Evolutionary conservation across 768 basidiomycete genomes (phyloP).

Genomic region (Tephrocybe sp.): DNA sequence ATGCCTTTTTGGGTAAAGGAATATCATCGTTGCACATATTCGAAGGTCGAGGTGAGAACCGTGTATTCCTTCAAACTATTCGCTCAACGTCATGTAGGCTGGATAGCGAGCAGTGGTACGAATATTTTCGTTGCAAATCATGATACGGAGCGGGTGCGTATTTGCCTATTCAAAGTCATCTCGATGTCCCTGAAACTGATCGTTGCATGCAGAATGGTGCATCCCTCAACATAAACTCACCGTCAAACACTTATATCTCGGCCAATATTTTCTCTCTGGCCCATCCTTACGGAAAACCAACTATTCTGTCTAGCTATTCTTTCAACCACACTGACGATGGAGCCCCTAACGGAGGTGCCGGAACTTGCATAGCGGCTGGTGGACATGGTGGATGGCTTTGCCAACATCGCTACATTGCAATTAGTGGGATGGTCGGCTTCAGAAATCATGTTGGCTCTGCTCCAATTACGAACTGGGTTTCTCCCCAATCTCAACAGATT

Average conservation of each 20-base stretch:
- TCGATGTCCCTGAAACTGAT: background rate
- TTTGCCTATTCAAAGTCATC: background rate
- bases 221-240: slow-evolving; percentile 57
- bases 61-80: background rate
- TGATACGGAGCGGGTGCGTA: slow-evolving; percentile 58
- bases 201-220: slow-evolving; percentile 36
- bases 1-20: slow-evolving; percentile 49
- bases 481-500: slow-evolving; percentile 55
- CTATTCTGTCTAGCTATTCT: slow-evolving; percentile 60
- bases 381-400: slow-evolving; percentile 64
- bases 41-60: slow-evolving; percentile 42
- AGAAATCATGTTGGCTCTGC: slow-evolving; percentile 54
- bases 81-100: slow-evolving; percentile 36
- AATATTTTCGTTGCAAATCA: slow-evolving; percentile 71
- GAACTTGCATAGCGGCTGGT: slow-evolving; percentile 47
- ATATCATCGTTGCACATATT: slow-evolving; percentile 53
- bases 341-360: slow-evolving; percentile 57
- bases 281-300: slow-evolving; percentile 65
- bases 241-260: slow-evolving; percentile 61
- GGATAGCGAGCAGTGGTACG: slow-evolving; percentile 50
- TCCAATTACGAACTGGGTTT: slow-evolving; percentile 53
- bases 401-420: slow-evolving; percentile 59
- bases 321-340: slow-evolving; percentile 49
- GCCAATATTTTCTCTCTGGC: slow-evolving; percentile 65
- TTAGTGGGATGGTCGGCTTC: slow-evolving; percentile 66